Percentiles rank a stretch among this genome's conserved stretches.
These are phyloP conservation scores for Curvularia spicifera DNA, from an alignment of 2,329 filamentous ascomycete genomes.

Conservation along the genomic window DNA sequence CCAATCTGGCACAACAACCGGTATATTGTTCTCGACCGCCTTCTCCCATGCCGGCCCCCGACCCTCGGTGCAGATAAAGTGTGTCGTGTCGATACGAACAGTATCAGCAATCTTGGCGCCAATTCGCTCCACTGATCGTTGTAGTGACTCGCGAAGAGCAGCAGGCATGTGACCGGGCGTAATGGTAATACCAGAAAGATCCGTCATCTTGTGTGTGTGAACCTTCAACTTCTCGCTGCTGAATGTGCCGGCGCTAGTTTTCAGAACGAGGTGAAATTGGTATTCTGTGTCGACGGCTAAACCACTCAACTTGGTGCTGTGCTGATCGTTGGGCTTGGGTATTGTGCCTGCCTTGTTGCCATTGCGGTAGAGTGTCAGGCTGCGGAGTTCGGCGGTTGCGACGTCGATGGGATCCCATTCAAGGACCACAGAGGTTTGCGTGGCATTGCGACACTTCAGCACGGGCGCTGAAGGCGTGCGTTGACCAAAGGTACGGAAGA, in stretches of 20 bases:
- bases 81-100: conserved; percentile 95
- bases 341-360: conserved; percentile 96
- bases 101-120: conserved; percentile 89
- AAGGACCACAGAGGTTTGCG: conserved; percentile 96
- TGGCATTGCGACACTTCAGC: conserved; percentile 93
- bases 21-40: conserved; percentile 96
- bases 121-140: conserved; percentile 80
- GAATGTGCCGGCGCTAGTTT: conserved; percentile 88
- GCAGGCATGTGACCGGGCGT: conserved; percentile 85
- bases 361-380: conserved; percentile 90
- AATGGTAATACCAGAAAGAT: conserved; percentile 92
- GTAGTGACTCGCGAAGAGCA: conserved; percentile 73
- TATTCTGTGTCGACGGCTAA: conserved; percentile 97
- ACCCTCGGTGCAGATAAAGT: conserved; percentile 96
- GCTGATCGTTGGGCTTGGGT: conserved; percentile 82
- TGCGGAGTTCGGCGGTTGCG: conserved; percentile 88
- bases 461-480: conserved; percentile 76
- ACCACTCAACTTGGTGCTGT: conserved; percentile 95
- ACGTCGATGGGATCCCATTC: conserved; percentile 97
- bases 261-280: conserved; percentile 88
- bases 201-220: conserved; percentile 97
- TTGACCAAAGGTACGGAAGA: conserved; percentile 85
- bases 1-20: conserved; percentile 96
- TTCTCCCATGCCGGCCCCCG: conserved; percentile 92
- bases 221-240: conserved; percentile 83